phyloP scores from a whole-genome alignment of 1,284 basidiomycete species.

The Peniophora sp. region DNA sequence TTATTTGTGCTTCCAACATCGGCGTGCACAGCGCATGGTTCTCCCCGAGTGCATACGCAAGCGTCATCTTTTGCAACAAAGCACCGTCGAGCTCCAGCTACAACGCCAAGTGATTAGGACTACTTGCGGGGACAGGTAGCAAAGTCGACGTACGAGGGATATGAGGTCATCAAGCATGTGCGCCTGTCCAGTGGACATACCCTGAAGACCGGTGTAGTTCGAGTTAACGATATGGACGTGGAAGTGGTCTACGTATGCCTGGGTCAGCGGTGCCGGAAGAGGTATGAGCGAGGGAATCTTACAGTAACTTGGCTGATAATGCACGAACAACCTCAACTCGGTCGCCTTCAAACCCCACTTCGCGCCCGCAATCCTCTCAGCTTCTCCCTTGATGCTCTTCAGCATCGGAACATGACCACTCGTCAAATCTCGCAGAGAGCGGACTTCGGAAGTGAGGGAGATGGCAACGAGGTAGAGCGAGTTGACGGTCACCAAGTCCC shows the following conservation, averaged over 20 bases:
- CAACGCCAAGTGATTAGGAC: constrained; percentile 1
- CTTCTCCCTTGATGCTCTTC: constrained; percentile 52
- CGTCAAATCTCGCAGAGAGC: constrained; percentile 65
- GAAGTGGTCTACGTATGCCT: constrained; percentile 66
- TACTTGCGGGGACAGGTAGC: background rate
- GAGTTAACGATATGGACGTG: constrained; percentile 91
- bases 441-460: constrained; percentile 46
- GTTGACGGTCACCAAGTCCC: constrained; percentile 75
- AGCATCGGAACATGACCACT: constrained; percentile 65
- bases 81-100: constrained; percentile 60
- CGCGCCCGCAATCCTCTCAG: constrained; percentile 42
- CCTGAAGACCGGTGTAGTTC: constrained; percentile 53
- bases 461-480: constrained; percentile 76
- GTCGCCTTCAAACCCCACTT: constrained; percentile 56
- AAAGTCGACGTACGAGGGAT: constrained; percentile 46
- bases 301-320: constrained; percentile 98
- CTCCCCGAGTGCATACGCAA: constrained; percentile 79
- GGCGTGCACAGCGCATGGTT: constrained; percentile 64
- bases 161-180: constrained; percentile 93
- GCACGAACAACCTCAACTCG: constrained; percentile 76
- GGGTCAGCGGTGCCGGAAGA: background rate
- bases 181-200: constrained; percentile 85
- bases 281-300: constrained; percentile 23
- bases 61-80: constrained; percentile 62
- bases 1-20: constrained; percentile 30